Base-by-base conservation (phyloP, 1,284 basidiomycete species). In the Pyrrhoderma lamaoense region DNA sequence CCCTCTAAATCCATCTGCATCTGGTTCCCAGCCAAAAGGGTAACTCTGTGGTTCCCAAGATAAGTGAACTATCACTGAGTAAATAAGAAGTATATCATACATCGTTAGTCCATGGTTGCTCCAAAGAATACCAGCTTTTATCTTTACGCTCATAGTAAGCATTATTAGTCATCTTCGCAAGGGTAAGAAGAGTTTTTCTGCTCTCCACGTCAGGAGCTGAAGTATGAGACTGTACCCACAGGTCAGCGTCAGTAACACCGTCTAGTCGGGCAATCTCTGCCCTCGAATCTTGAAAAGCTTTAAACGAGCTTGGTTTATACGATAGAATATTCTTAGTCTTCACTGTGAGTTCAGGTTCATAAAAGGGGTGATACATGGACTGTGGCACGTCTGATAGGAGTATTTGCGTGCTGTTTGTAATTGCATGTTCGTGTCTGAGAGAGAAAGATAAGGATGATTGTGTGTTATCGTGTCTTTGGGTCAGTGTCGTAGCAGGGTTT, bases 11-110 rank as follows among this genome's bases (percentile, higher is more conserved):
- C 80, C 93, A 62, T 96, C 89, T n/a, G 79, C 75, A 55, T 89
- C 85, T 1, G 83, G 80, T 61, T 92, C 87, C 94, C 94, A 99
- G 3, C 95, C 95, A 62, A 97, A 89, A 0, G 89, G 91, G 60
- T 82, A 77, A 18, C 76, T 76, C 86, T 90, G 47, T 18, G 44
- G 36, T 19, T 1, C 23, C 38, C 49, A 51, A 52, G 9, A 53
- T 78, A 58, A 79, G 73, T 22, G 71, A 22, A 40, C n/a, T 23
- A 22, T 35, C 11, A 13, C 4, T 13, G n/a, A 34, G 39, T 18
- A 25, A n/a, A 19, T n/a, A 31, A 13, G 23, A 14, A 25, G 13
- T 5, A 31, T 11, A 5, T 31, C 50, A 45, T 40, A 56, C 56
- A 13, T 16, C 44, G 34, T 56, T 56, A 25, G 47, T 38, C 54